These are phyloP conservation scores for Chaetoscypha palmicola DNA, from an alignment of 2,329 filamentous ascomycete species.

Conservation along the genomic window DNA sequence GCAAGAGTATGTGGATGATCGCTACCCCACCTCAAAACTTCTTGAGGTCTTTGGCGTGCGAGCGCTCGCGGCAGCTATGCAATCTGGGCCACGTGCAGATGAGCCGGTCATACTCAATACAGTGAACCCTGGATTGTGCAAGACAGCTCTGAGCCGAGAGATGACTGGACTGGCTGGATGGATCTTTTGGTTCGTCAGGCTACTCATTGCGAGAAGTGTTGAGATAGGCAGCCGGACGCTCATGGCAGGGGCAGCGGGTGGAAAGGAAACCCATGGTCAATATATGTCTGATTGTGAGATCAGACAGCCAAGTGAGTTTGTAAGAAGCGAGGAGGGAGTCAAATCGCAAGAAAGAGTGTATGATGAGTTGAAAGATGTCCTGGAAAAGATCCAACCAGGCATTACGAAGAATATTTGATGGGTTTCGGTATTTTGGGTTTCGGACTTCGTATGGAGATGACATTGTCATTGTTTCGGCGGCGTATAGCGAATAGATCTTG, in stretches of 20 bases:
- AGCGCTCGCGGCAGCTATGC: conserved; percentile 29
- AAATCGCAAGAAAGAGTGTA: conserved; percentile 33
- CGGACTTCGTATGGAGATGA: no score
- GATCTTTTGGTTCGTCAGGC: conserved; percentile 24
- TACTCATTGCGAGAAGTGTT: conserved; percentile 36
- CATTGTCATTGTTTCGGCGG: no score
- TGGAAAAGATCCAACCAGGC: conserved; percentile 38
- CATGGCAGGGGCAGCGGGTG: conserved; percentile 31
- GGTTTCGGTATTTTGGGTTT: no score
- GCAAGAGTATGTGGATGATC: conserved; percentile 3
- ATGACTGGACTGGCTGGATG: conserved; percentile 7
- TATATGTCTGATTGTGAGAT: conserved; percentile 20
- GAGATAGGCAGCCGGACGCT: conserved; percentile 42
- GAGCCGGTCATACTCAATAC: conserved; percentile 12
- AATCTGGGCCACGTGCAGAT: not conserved
- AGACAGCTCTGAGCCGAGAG: conserved; percentile 40
- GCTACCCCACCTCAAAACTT: conserved; percentile 40
- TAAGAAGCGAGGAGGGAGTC: conserved; percentile 33
- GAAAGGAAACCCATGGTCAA: conserved; percentile 18
- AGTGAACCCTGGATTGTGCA: conserved; percentile 34
- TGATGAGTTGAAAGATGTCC: conserved; percentile 35
- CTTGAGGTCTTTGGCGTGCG: conserved; percentile 41
- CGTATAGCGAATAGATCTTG: no score
- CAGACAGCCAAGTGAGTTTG: conserved; percentile 24
- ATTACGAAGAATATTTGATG: conserved; percentile 20